Evolutionary conservation across 768 basidiomycete genomes (phyloP).

Genomic region (Hygrophorus pudorinus): DNA sequence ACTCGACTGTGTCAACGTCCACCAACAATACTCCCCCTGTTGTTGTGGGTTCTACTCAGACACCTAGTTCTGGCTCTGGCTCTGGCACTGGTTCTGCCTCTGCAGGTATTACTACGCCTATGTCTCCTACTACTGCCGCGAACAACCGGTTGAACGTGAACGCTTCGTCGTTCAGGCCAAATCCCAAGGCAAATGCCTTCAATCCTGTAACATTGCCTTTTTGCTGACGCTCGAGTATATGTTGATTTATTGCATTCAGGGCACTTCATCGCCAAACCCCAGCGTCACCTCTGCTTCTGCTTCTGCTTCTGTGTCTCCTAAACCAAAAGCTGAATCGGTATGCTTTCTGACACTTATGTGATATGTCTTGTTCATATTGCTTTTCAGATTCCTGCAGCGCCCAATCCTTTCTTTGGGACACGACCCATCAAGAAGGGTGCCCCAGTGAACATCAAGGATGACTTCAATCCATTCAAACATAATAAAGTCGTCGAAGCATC

Average conservation of each 20-base stretch:
- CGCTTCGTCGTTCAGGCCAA: constrained; percentile 87
- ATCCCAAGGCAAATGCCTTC: constrained; percentile 68
- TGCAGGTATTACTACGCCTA: constrained; percentile 18
- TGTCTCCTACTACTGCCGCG: constrained; percentile 43
- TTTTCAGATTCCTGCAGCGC: constrained; percentile 32
- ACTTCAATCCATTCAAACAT: constrained; percentile 95
- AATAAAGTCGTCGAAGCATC: constrained; percentile 69
- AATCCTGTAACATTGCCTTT: constrained; percentile 44
- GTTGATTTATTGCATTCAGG: constrained; percentile 23
- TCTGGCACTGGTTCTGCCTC: not conserved
- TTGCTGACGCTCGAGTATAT: constrained; percentile 14
- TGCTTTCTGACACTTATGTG: constrained; percentile 7
- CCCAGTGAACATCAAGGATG: constrained; percentile 83
- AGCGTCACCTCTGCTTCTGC: constrained; percentile 26
- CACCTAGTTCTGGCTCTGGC: not conserved
- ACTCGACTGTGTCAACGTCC: constrained; percentile 9
- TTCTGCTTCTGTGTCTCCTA: constrained; percentile 50
- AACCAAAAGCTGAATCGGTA: constrained; percentile 51
- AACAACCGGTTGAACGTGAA: constrained; percentile 71
- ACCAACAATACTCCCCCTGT: constrained; percentile 9
- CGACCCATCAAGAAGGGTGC: constrained; percentile 65
- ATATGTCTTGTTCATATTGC: not conserved
- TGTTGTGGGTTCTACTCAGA: not conserved
- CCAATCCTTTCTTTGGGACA: constrained; percentile 88
- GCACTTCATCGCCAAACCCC: constrained; percentile 36